Conservation (phyloP, 768 basidiomycete species). For the Leccinum imitatum region DNA sequence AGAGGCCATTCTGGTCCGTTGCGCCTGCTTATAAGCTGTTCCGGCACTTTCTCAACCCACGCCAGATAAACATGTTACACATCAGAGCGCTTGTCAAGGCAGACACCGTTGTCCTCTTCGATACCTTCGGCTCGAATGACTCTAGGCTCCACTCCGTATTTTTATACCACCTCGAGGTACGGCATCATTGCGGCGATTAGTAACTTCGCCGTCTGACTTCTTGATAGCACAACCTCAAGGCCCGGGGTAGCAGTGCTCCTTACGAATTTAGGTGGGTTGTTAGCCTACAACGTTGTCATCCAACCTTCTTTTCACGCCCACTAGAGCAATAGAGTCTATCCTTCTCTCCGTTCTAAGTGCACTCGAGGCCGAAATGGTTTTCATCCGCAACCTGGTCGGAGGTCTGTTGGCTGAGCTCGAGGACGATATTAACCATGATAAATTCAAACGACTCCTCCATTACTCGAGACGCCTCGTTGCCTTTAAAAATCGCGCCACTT, state of each 20-base stretch:
- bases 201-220: slow-evolving; percentile 12
- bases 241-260: slow-evolving; percentile 64
- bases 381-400: slow-evolving; percentile 87
- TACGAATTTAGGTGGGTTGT: slow-evolving; percentile 80
- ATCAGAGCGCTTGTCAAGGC: slow-evolving; percentile 94
- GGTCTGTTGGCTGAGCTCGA: slow-evolving; percentile 91
- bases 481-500: slow-evolving; percentile 88
- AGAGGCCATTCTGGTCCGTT: slow-evolving; percentile 79
- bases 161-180: slow-evolving; percentile 82
- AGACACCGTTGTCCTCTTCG: slow-evolving; percentile 88
- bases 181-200: slow-evolving; percentile 17
- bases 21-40: neutral
- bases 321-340: slow-evolving; percentile 91
- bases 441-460: slow-evolving; percentile 87
- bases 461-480: slow-evolving; percentile 85
- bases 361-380: slow-evolving; percentile 94
- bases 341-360: slow-evolving; percentile 89
- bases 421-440: slow-evolving; percentile 93
- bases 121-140: slow-evolving; percentile 85
- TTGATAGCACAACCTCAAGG: slow-evolving; percentile 77
- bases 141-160: slow-evolving; percentile 85
- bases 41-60: slow-evolving; percentile 13
- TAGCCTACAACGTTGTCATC: slow-evolving; percentile 14
- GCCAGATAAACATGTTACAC: slow-evolving; percentile 88
- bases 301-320: slow-evolving; percentile 16